Base-by-base conservation (phyloP, 306 rosid genomes). In the Rosa chinensis region DNA sequence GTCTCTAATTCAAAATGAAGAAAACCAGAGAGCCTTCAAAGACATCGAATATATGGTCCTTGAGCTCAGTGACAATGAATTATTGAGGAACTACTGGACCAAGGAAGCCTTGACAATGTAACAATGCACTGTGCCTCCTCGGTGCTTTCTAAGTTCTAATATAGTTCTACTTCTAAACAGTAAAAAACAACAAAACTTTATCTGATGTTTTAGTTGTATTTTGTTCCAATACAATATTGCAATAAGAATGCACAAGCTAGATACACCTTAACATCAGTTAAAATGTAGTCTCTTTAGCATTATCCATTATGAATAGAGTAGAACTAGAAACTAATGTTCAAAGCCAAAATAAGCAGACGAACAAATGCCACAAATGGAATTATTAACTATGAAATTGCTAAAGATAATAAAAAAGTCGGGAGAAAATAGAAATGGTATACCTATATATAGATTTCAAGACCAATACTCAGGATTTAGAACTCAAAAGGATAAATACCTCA, bases 401-500 rank as follows among this genome's bases (percentile, higher is more conserved):
- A 32, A 1, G 9, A 28, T 72, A 72, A 28, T 28, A 72, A 11
- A 47, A 2, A 20, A 8, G 35, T 18, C 14, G 0, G 44, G 25
- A 28, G 55, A 61, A 50, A 17, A 75, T 11, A 55, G 37, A 25
- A 52, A 53, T 0, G 20, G 66, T 53, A n/a, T 10, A 10, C 77
- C 4, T 16, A 72, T 28, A 28, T 9, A 28, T 8, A 75, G 18
- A 75, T 43, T 52, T 42, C 53, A 58, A 44, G 11, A 76, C 47
- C 73, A 68, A 21, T 13, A 70, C 78, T 62, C 43, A 47, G 76
- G 75, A 77, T 21, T 74, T 23, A 39, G 50, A 45, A 5, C 32
- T 23, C 28, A 11, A 25, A 59, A 78, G 73, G 39, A 77, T 43
- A n/a, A 21, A 49, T 82, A 94, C 99, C 99, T 96, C 99, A 3